Base-by-base conservation (phyloP, 805 yeast genomes). In the Starmerella floricola region DNA sequence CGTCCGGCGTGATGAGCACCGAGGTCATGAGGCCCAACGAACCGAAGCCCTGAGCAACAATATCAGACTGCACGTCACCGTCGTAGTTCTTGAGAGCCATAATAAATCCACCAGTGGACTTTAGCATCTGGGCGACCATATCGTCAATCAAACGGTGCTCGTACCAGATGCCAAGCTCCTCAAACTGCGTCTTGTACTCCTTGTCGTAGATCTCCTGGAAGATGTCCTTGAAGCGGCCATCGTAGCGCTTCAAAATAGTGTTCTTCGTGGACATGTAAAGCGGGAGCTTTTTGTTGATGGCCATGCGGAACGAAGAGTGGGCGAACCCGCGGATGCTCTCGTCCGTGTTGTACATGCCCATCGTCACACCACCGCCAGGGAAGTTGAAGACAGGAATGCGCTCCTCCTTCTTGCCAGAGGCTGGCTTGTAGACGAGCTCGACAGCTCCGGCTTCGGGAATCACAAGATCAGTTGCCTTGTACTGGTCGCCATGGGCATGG, bases 111-210 rank as follows among this genome's bases (percentile, higher is more conserved):
- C 97, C 97, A 59, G 74, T 77, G 35, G 95, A 84, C 69, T 88
- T 88, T 62, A 88, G 69, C 96, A 88, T 87, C 69, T 88, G 96
- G 18, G 97, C 97, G 38, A 88, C 97, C 97, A 88, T 88, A 62
- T 88, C 97, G 65, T 88, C 97, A 54, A 88, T 88, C 54, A 88
- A 71, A 56, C 97, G 77, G 68, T 88, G 97, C 67, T 88, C 96
- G 64, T 82, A 87, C 94, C 94, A 86, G 62, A 87, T 81, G n/a
- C 86, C 91, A 34, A 65, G 63, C 43, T 68, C 68, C 61, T 85
- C 94, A 64, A 87, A 87, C 57, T 75, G 65, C 21, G 63, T 49
- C 62, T 78, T 75, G 69, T 81, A 87, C 53, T 74, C 73, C 36
- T 64, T 52, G 40, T 74, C 93, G 63, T 79, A 88, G 54, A 88